Conservation (phyloP, 345 rosid species). For the Physaria fendleri region DNA sequence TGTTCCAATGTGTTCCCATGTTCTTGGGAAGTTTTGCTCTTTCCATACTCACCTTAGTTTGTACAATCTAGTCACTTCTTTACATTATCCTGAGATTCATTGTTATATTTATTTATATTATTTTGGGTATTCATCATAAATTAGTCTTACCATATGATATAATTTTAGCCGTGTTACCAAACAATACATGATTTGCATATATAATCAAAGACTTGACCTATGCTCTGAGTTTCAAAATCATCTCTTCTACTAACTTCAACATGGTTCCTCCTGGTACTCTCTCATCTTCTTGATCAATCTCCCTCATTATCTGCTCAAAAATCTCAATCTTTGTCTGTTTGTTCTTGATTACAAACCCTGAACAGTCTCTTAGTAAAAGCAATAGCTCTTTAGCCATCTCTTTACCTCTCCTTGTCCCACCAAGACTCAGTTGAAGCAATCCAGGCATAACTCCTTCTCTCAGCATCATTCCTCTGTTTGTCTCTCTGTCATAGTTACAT, state of each 20-base stretch:
- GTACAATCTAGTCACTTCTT: too few relatives aligned
- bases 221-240: slow-evolving; percentile 66
- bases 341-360: slow-evolving; percentile 18
- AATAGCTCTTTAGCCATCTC: slow-evolving; percentile 55
- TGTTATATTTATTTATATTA: too few relatives aligned
- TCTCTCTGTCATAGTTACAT: slow-evolving; percentile 60
- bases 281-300: slow-evolving; percentile 64
- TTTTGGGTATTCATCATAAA: too few relatives aligned
- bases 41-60: too few relatives aligned
- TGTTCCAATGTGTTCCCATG: too few relatives aligned
- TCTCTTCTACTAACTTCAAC: slow-evolving; percentile 60
- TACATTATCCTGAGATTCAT: too few relatives aligned
- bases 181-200: neutral
- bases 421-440: slow-evolving; percentile 67
- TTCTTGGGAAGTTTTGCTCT: too few relatives aligned
- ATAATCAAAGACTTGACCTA: slow-evolving; percentile 9
- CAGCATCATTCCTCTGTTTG: slow-evolving; percentile 55
- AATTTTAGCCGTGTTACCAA: too few relatives aligned
- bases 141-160: too few relatives aligned
- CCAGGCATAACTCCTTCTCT: slow-evolving; percentile 82
- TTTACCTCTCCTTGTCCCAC: slow-evolving; percentile 62
- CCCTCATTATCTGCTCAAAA: slow-evolving; percentile 55
- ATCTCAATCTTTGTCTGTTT: slow-evolving; percentile 43
- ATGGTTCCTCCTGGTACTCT: slow-evolving; percentile 34
- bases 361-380: slow-evolving; percentile 57